Percentiles rank a stretch among this genome's conserved stretches.
Evolutionary conservation across 148 eudicot species (phyloP).

Genomic region (Rhododendron vialii): DNA sequence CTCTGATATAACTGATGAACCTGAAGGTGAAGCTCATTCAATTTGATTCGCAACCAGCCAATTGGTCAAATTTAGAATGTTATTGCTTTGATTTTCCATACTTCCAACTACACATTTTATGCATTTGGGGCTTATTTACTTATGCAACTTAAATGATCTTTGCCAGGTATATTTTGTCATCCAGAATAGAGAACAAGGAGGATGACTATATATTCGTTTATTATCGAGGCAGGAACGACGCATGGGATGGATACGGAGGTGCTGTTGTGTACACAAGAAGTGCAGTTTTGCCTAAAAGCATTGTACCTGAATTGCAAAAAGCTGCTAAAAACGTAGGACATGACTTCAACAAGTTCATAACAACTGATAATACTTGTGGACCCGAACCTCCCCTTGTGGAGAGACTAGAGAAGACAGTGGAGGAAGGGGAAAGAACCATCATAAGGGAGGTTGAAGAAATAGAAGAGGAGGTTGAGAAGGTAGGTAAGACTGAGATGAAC

Average conservation of each 20-base stretch:
- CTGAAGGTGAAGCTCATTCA: neutral
- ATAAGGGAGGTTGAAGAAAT: constrained; percentile 74
- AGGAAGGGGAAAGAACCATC: constrained; percentile 74
- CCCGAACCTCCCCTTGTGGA: constrained; percentile 93
- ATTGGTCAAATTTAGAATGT: neutral
- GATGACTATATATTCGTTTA: constrained; percentile 92
- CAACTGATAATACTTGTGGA: constrained; percentile 83
- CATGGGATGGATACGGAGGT: constrained; percentile 99
- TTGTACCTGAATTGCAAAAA: constrained; percentile 63
- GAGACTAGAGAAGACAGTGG: constrained; percentile 87
- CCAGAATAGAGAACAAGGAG: constrained; percentile 70
- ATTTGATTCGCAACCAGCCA: neutral
- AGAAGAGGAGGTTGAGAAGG: constrained; percentile 76
- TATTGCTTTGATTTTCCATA: neutral
- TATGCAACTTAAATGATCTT: neutral
- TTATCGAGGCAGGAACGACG: constrained; percentile 87
- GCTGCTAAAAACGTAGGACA: constrained; percentile 83
- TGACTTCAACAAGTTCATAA: constrained; percentile 62
- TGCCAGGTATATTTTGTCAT: constrained; percentile 81
- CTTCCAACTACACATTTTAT: neutral
- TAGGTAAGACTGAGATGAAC: constrained; percentile 55
- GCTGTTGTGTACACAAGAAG: constrained; percentile 88
- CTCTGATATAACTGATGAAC: neutral
- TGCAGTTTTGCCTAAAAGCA: constrained; percentile 66
- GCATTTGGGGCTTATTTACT: neutral